Evolutionary conservation across 139 green algal genomes (phyloP), one percentile per base, ranked within the genome.

Genomic region (Protoeuglena noctilucae): DNA sequence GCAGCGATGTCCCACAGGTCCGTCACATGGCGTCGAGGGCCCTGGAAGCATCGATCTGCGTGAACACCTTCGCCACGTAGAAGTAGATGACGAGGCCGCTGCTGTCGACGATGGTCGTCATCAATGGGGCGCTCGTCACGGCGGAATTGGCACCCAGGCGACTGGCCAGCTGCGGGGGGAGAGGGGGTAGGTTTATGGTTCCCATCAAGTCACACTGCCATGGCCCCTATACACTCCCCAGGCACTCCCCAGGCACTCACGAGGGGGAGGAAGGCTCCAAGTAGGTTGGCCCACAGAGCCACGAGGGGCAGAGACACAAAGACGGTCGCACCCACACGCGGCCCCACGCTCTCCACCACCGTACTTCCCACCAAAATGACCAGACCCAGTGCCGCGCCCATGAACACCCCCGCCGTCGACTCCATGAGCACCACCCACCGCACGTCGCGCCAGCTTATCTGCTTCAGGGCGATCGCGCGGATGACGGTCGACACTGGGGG

Each of bases 1-100:
- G n/a, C n/a, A n/a, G n/a, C n/a, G n/a, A n/a, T n/a, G n/a, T n/a
- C n/a, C n/a, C n/a, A n/a, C n/a, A n/a, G n/a, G n/a, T n/a, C n/a
- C n/a, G n/a, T n/a, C n/a, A n/a, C n/a, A n/a, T n/a, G n/a, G n/a
- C n/a, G n/a, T n/a, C n/a, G n/a, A n/a, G n/a, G n/a, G n/a, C n/a
- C n/a, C n/a, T n/a, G n/a, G n/a, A n/a, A n/a, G n/a, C n/a, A n/a
- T n/a, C n/a, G 34, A 43, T 43, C 7, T 43, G 7, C 48, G 67
- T 58, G 19, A 72, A 55, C 4, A 67, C 14, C 52, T 71, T 56
- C 0, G 68, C 73, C 1, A 79, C 67, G 41, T 64, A 64, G 24
- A 79, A 84, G 67, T 87, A 87, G 25, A 84, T 81, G 18, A 82
- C 41, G 14, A 87, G 62, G 2, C 76, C 72, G 1, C 53, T 80